Evolutionary conservation across 805 yeast species (phyloP).

Genomic region (Starmerella lactis-condensi): DNA sequence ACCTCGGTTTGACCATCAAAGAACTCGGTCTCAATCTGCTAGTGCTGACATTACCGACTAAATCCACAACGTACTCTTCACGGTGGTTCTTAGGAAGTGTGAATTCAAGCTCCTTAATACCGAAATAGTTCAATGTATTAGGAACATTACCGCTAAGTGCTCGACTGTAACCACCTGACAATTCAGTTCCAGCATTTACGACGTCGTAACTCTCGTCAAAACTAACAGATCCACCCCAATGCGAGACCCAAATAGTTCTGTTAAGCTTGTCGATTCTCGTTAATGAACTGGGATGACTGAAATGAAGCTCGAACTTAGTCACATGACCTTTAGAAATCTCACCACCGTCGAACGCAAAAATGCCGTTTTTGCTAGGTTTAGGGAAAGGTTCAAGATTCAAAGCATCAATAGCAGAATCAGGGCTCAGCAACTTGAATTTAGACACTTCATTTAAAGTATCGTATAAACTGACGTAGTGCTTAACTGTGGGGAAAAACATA

Average conservation of each 20-base stretch:
- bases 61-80: conserved; percentile 69
- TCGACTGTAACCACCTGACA: conserved; percentile 48
- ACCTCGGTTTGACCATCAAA: conserved; percentile 61
- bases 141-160: conserved; percentile 47
- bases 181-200: conserved; percentile 53
- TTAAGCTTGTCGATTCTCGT: conserved; percentile 39
- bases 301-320: conserved; percentile 37
- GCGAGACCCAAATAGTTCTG: conserved; percentile 79
- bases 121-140: conserved; percentile 34
- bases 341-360: conserved; percentile 39
- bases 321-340: conserved; percentile 30
- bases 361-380: conserved; percentile 13
- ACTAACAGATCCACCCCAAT: conserved; percentile 51
- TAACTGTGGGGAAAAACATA: conserved; percentile 35
- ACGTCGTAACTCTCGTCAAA: conserved; percentile 76
- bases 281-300: conserved; percentile 48
- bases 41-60: conserved; percentile 86
- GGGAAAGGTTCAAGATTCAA: conserved; percentile 28
- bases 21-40: conserved; percentile 25
- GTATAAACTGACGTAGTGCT: conserved; percentile 46
- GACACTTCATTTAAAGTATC: conserved; percentile 32
- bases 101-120: conserved; percentile 43
- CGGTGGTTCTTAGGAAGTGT: conserved; percentile 33
- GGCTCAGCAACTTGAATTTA: conserved; percentile 27
- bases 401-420: conserved; percentile 14